phyloP scores from a whole-genome alignment of 805 yeast species.

The Tetrapisispora iriomotensis region DNA sequence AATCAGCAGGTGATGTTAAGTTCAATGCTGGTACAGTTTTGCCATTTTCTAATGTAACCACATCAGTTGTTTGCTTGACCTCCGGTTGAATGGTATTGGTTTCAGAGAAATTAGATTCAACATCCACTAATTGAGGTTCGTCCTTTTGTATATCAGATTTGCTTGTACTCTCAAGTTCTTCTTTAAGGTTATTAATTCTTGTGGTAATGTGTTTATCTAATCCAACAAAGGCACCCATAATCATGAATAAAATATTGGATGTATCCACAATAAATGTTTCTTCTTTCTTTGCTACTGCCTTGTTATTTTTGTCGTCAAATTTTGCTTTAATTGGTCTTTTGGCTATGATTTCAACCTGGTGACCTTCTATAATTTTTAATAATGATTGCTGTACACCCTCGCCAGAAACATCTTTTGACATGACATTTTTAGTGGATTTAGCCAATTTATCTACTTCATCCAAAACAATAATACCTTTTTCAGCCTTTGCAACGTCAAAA shows the following conservation, averaged over 20 bases:
- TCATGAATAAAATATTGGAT: constrained; percentile 43
- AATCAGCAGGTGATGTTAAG: constrained; percentile 40
- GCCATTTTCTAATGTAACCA: constrained; percentile 32
- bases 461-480: constrained; percentile 48
- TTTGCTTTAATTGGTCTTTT: constrained; percentile 32
- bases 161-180: constrained; percentile 7
- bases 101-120: constrained; percentile 6
- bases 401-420: constrained; percentile 50
- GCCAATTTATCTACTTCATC: constrained; percentile 54
- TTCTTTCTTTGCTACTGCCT: constrained; percentile 27
- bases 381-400: constrained; percentile 59
- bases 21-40: constrained; percentile 35
- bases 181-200: constrained; percentile 27
- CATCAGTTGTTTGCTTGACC: constrained; percentile 18
- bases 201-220: constrained; percentile 39
- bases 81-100: not conserved
- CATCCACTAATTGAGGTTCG: constrained; percentile 1
- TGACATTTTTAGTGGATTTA: constrained; percentile 37
- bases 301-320: constrained; percentile 23
- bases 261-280: constrained; percentile 44
- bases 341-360: constrained; percentile 39
- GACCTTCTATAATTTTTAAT: constrained; percentile 48
- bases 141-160: not conserved
- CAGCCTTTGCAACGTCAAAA: constrained; percentile 42
- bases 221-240: constrained; percentile 58